These are phyloP conservation scores for Lactarius sanguifluus DNA, from an alignment of 768 basidiomycete genomes.

Conservation along the genomic window DNA sequence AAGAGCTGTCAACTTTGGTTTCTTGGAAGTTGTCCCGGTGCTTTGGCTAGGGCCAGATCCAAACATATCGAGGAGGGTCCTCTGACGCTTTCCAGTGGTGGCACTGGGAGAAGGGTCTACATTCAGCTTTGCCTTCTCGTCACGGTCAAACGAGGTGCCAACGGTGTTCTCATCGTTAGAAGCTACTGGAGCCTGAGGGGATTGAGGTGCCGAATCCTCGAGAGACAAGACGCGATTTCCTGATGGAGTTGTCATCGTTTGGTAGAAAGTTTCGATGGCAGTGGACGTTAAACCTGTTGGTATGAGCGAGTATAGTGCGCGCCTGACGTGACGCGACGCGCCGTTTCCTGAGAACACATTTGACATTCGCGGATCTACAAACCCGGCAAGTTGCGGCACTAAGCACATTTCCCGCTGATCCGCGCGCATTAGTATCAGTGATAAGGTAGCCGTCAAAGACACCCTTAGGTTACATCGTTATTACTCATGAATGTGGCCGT, in stretches of 20 bases:
- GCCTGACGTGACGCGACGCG: constrained; percentile 17
- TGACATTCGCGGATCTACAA: constrained; percentile 24
- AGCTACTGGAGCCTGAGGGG: constrained; percentile 11
- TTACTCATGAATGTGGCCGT: constrained; percentile 1
- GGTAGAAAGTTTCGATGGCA: not conserved
- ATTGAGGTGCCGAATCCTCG: constrained; percentile 36
- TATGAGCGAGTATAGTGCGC: constrained; percentile 1
- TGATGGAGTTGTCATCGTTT: constrained; percentile 11
- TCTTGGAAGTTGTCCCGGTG: constrained; percentile 46
- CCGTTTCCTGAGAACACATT: not conserved
- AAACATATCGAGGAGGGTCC: constrained; percentile 67
- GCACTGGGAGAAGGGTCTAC: constrained; percentile 6
- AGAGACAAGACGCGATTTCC: constrained; percentile 35
- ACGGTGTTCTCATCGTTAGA: constrained; percentile 10
- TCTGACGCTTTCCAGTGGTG: constrained; percentile 50
- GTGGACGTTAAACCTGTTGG: constrained; percentile 8
- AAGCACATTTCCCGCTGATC: not conserved
- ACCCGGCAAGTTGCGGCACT: constrained; percentile 16
- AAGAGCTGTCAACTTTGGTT: constrained; percentile 40
- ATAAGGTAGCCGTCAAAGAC: not conserved
- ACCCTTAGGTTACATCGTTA: not conserved
- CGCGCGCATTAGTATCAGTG: not conserved
- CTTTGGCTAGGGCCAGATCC: constrained; percentile 35
- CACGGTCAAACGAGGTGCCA: not conserved
- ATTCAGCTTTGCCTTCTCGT: constrained; percentile 15